Conservation (phyloP, 1,284 basidiomycete species). For the Erythrobasidium hasegawianum region DNA sequence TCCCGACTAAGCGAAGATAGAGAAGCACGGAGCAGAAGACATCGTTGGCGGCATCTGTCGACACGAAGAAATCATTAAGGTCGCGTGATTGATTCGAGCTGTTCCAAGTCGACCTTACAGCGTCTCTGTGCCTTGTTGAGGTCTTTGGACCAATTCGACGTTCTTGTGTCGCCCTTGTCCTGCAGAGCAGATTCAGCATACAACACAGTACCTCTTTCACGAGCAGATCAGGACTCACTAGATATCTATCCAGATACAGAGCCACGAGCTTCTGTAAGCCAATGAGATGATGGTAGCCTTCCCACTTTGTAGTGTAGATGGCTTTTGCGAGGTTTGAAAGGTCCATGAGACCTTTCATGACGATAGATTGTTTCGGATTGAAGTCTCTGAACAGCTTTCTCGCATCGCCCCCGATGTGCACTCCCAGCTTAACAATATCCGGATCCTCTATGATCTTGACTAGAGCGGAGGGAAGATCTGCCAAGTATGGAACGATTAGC, state of each 20-base stretch:
- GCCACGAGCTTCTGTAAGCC: constrained; percentile 18
- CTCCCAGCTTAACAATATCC: constrained; percentile 16
- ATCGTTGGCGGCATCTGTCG: constrained; percentile 27
- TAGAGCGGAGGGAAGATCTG: constrained; percentile 10
- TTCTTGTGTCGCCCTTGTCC: constrained; percentile 28
- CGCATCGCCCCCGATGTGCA: constrained; percentile 25
- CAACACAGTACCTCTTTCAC: no score
- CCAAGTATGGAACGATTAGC: not conserved
- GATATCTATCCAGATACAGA: constrained; percentile 13
- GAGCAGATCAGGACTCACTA: constrained; percentile 6
- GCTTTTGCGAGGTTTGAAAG: constrained; percentile 17
- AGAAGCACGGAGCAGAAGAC: constrained; percentile 20
- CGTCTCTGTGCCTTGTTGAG: constrained; percentile 2
- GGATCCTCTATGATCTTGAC: constrained; percentile 4
- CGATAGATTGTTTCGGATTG: not conserved
- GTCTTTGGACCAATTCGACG: constrained; percentile 18
- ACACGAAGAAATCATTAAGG: not conserved
- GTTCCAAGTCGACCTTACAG: constrained; percentile 10
- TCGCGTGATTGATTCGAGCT: no score
- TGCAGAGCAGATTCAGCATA: not conserved
- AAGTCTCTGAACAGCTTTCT: constrained; percentile 19
- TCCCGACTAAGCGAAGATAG: constrained; percentile 17
- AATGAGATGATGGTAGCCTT: not conserved
- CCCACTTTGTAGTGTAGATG: not conserved
- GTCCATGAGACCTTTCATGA: constrained; percentile 13